Conservation (phyloP, 2,329 filamentous ascomycete species). For the Aspergillus spinulosporus region DNA sequence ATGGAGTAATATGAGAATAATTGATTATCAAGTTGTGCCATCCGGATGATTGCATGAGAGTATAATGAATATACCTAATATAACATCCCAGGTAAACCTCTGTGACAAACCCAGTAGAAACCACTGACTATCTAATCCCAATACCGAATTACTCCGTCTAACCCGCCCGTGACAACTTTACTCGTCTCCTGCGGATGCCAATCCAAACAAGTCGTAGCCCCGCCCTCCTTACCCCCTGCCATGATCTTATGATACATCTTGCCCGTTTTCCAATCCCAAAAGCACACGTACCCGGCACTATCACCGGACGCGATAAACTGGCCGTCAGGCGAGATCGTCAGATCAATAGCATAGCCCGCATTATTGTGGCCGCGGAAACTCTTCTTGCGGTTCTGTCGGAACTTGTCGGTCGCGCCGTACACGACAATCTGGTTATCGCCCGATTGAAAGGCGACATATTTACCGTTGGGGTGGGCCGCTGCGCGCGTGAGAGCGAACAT, state of each 20-base stretch:
- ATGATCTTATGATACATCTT: slow-evolving; percentile 98
- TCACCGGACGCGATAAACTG: slow-evolving; percentile 89
- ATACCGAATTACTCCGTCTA: slow-evolving; percentile 85
- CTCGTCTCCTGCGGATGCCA: slow-evolving; percentile 99
- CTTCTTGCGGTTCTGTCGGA: slow-evolving; percentile 97
- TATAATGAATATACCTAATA: neutral
- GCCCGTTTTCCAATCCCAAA: slow-evolving; percentile 99
- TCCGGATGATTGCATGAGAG: neutral
- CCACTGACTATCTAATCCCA: slow-evolving; percentile 68
- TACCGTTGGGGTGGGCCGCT: slow-evolving; percentile 80
- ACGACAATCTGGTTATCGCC: slow-evolving; percentile 97
- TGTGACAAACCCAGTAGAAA: neutral
- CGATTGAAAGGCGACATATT: slow-evolving; percentile 91
- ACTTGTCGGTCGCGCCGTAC: slow-evolving; percentile 91
- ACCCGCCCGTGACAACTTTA: slow-evolving; percentile 85
- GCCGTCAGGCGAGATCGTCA: slow-evolving; percentile 85
- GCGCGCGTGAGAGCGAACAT: slow-evolving; percentile 96
- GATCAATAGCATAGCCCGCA: slow-evolving; percentile 86
- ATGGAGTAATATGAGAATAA: neutral
- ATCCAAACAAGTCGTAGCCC: slow-evolving; percentile 78
- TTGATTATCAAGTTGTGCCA: neutral
- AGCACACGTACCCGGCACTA: slow-evolving; percentile 83
- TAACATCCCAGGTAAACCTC: neutral
- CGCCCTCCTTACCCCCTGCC: slow-evolving; percentile 66
- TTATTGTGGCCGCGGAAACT: slow-evolving; percentile 94